phyloP scores from a whole-genome alignment of 1,284 basidiomycete genomes.

The Sutorius eximius region DNA sequence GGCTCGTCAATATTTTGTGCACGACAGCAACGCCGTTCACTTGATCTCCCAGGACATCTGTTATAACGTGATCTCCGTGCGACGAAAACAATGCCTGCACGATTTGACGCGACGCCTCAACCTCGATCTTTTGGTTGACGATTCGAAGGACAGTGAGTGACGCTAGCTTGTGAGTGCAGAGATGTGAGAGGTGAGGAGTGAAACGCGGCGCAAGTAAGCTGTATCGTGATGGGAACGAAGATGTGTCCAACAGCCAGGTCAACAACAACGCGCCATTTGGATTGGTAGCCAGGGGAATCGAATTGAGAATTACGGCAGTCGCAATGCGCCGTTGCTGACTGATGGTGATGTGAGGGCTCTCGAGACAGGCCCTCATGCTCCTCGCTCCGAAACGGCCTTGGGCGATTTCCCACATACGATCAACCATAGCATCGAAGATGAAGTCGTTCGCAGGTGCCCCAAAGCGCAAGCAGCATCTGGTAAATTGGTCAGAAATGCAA shows the following conservation, averaged over 20 bases:
- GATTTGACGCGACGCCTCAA: constrained; percentile 78
- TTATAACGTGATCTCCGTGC: constrained; percentile 82
- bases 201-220: constrained; percentile 92
- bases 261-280: constrained; percentile 94
- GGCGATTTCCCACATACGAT: constrained; percentile 97
- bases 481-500: constrained; percentile 2
- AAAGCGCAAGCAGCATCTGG: constrained; percentile 88
- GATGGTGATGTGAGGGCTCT: constrained; percentile 80
- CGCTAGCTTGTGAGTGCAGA: constrained; percentile 98
- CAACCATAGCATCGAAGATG: constrained; percentile 97
- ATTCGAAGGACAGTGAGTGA: constrained; percentile 91
- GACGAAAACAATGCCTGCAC: constrained; percentile 86
- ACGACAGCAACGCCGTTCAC: constrained; percentile 94
- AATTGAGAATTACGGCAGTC: constrained; percentile 93
- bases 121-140: constrained; percentile 89
- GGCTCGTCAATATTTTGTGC: constrained; percentile 88
- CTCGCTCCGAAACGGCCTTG: constrained; percentile 97
- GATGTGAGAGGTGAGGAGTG: constrained; percentile 91
- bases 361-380: constrained; percentile 96
- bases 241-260: constrained; percentile 96
- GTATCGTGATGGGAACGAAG: constrained; percentile 90
- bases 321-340: constrained; percentile 95
- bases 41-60: constrained; percentile 92
- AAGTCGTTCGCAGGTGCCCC: constrained; percentile 89
- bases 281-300: constrained; percentile 96